phyloP scores from a whole-genome alignment of 2,329 filamentous ascomycete species.

The Apiospora kogelbergensis region DNA sequence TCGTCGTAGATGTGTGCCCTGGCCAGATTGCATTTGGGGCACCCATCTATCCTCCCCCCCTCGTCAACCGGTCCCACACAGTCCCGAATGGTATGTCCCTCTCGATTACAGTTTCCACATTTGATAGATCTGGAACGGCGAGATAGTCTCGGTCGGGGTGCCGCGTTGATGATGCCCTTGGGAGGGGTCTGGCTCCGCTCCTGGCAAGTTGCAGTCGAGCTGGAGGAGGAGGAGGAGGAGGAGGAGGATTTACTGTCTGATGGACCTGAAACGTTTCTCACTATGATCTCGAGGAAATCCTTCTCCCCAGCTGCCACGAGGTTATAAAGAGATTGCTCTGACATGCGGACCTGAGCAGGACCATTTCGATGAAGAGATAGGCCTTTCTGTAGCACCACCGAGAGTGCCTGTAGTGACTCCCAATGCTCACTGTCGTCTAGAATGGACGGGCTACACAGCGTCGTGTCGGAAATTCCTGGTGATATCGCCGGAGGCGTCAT shows the following conservation, averaged over 20 bases:
- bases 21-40: constrained; percentile 14
- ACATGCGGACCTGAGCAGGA: constrained; percentile 9
- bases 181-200: not conserved
- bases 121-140: not conserved
- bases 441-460: not conserved
- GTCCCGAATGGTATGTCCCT: constrained; percentile 12
- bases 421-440: constrained; percentile 10
- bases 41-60: constrained; percentile 12
- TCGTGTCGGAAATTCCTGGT: not conserved
- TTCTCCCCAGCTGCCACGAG: constrained; percentile 4
- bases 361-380: constrained; percentile 12
- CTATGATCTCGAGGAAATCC: constrained; percentile 12
- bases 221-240: not conserved
- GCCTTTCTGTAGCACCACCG: not conserved
- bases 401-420: constrained; percentile 9
- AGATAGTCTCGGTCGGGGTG: constrained; percentile 1
- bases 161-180: not conserved
- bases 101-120: constrained; percentile 10
- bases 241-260: not conserved
- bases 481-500: not conserved
- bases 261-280: constrained; percentile 6
- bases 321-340: constrained; percentile 13
- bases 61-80: constrained; percentile 14
- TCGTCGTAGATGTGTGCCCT: constrained; percentile 10
- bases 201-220: not conserved